Base-by-base conservation (phyloP, 2,329 filamentous ascomycete genomes). In the Phaeomoniella chlamydospora region DNA sequence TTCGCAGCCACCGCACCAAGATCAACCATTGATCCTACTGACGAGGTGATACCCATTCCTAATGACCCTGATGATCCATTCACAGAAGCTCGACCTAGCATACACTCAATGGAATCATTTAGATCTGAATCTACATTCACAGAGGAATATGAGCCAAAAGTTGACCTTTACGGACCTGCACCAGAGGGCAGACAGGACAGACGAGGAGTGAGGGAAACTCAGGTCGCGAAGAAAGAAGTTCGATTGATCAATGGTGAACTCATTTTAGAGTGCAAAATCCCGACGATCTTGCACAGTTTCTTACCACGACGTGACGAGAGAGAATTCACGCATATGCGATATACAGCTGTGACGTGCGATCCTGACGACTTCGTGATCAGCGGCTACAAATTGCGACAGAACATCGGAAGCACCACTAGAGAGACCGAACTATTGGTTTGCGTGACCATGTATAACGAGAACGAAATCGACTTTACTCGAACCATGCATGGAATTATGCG, bases 401-500 rank as follows among this genome's bases (percentile, higher is more conserved):
- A 83, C 51, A 85, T 94, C 41, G 86, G 86, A 32, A 72, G 66
- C 39, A 93, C 83, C 1, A 67, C 77, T 17, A 76, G 90, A 43
- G 87, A 96, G 57, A 96, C 88, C 0, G 90, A 98, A 58, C 65
- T 98, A 5, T 90, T 96, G 55, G 93, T 98, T 49, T 94, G 87
- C 54, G 68, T 98, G 42, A 98, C 90, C 48, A 96, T 96, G 90
- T 96, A 94, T 65, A 98, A 98, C 58, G 90, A 98, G 60, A 83
- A 94, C 58, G 90, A 96, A 54, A 84, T 94, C 49, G 76, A 86
- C 52, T 98, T 98, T 49, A 94, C 90, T 4, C 76, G 90, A 33
- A 98, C 90, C 1, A 96, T 98, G 88, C 85, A 96, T 56, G 90
- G 88, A 37, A 84, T 98, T 38, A 93, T 98, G 83, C 86, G 92